phyloP scores from a whole-genome alignment of 192 early-diverging fungal species.

The Coemansia sp. region DNA sequence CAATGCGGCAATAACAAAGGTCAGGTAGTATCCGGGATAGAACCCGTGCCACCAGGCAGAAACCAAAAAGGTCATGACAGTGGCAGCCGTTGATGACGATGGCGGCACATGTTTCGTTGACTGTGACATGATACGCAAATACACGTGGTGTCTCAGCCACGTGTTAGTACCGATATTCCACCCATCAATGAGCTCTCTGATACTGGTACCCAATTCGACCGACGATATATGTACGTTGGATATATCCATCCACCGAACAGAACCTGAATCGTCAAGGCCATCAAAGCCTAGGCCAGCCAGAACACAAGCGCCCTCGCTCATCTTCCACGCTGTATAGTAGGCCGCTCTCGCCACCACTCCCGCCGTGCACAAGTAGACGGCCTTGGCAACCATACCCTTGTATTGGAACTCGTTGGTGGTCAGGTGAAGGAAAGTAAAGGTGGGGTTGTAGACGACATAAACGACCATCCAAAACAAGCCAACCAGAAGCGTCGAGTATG shows the following conservation, averaged over 20 bases:
- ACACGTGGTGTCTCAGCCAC: slow-evolving; percentile 89
- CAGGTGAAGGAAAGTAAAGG: slow-evolving; percentile 22
- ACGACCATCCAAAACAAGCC: slow-evolving; percentile 49
- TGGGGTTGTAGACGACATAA: slow-evolving; percentile 28
- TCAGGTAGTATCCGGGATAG: slow-evolving; percentile 82
- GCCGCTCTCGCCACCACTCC: slow-evolving; percentile 39
- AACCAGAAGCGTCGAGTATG: slow-evolving; percentile 31
- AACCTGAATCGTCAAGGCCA: slow-evolving; percentile 62
- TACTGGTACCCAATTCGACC: slow-evolving; percentile 77
- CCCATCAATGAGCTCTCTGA: slow-evolving; percentile 72
- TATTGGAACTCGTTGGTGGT: slow-evolving; percentile 22
- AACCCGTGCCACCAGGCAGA: slow-evolving; percentile 98
- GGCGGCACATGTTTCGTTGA: slow-evolving; percentile 7
- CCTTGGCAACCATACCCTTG: slow-evolving; percentile 9
- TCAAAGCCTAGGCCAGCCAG: slow-evolving; percentile 84
- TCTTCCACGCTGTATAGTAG: slow-evolving; percentile 92
- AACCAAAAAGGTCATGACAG: slow-evolving; percentile 75
- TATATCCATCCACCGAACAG: slow-evolving; percentile 68
- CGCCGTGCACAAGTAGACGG: slow-evolving; percentile 28
- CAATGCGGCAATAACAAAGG: slow-evolving; percentile 66
- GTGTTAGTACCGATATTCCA: slow-evolving; percentile 93
- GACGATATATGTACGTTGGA: slow-evolving; percentile 75
- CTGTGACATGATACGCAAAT: slow-evolving; percentile 62
- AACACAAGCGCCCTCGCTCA: slow-evolving; percentile 84
- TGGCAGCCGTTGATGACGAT: slow-evolving; percentile 55